Conservation (phyloP, 1,139 yeast species). For the Suhomyces choctaworum region DNA sequence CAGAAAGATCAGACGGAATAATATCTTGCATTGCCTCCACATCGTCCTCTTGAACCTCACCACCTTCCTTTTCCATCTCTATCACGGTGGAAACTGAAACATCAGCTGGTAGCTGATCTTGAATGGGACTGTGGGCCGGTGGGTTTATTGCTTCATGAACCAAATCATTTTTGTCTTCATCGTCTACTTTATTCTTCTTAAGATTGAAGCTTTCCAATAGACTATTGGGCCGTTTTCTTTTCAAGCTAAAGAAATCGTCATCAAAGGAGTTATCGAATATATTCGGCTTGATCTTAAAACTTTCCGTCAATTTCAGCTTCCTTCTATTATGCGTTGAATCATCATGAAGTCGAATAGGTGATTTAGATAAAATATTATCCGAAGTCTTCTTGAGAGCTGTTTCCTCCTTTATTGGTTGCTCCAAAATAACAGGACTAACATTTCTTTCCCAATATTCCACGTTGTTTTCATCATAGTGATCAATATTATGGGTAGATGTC, state of each 20-base stretch:
- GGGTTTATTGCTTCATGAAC: not conserved
- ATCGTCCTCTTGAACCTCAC: not conserved
- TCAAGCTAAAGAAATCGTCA: constrained; percentile 15
- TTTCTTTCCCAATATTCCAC: constrained; percentile 28
- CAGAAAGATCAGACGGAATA: not conserved
- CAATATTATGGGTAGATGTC: constrained; percentile 34
- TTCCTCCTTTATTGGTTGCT: constrained; percentile 2
- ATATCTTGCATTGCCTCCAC: not conserved
- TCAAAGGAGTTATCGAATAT: constrained; percentile 20
- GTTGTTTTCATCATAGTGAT: constrained; percentile 40
- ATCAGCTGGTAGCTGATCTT: constrained; percentile 20
- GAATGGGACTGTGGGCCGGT: constrained; percentile 15
- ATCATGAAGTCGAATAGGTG: constrained; percentile 17
- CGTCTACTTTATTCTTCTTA: constrained; percentile 1
- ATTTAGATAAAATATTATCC: constrained; percentile 2
- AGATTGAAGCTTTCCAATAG: constrained; percentile 3
- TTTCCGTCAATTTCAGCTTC: constrained; percentile 1
- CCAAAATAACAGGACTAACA: constrained; percentile 11
- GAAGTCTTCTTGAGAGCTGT: not conserved
- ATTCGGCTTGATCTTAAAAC: constrained; percentile 11
- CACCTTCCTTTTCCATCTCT: not conserved
- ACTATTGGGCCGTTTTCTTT: constrained; percentile 4
- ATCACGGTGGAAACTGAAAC: constrained; percentile 22
- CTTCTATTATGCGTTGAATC: constrained; percentile 2
- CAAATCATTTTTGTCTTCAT: not conserved